Evolutionary conservation across 352 stramenopile species (phyloP).

Genomic region (Pythium aquatile): DNA sequence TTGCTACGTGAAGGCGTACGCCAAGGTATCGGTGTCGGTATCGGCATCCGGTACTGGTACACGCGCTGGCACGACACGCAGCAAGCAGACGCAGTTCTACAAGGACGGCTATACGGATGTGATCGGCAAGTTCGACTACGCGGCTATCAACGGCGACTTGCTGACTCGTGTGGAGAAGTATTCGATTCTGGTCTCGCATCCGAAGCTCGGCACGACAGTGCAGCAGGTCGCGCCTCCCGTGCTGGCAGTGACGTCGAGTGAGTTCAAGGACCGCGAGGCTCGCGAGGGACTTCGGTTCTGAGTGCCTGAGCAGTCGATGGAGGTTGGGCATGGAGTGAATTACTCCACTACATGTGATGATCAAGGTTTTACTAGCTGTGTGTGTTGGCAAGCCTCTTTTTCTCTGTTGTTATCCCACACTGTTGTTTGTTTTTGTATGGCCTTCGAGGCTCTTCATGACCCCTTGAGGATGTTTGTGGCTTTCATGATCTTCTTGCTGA

Average conservation of each 20-base stretch:
- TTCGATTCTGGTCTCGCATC: constrained; percentile 49
- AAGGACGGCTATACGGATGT: constrained; percentile 85
- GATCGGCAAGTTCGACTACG: constrained; percentile 71
- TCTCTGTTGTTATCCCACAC: neutral
- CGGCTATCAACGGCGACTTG: constrained; percentile 52
- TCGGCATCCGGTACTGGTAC: too few relatives aligned
- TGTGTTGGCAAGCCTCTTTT: neutral
- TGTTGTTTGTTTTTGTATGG: too few relatives aligned
- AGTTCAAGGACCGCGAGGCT: constrained; percentile 26
- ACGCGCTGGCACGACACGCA: neutral
- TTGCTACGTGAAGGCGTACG: constrained; percentile 78
- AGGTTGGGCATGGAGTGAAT: too few relatives aligned
- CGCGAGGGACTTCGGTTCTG: constrained; percentile 23
- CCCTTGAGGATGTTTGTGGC: neutral
- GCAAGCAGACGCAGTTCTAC: constrained; percentile 48
- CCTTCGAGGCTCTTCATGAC: too few relatives aligned
- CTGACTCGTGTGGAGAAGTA: constrained; percentile 42
- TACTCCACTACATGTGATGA: too few relatives aligned
- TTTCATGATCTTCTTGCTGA: neutral
- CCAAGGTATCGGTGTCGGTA: constrained; percentile 17
- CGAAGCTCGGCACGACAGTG: constrained; percentile 41
- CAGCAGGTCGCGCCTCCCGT: constrained; percentile 44
- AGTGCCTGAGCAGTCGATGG: neutral
- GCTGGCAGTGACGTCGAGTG: constrained; percentile 30
- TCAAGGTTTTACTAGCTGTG: neutral